A percentile compares a stretch with the other conserved stretches of the same genome.
Conservation (phyloP, 495 filamentous ascomycete genomes). For the Podospora didyma region DNA sequence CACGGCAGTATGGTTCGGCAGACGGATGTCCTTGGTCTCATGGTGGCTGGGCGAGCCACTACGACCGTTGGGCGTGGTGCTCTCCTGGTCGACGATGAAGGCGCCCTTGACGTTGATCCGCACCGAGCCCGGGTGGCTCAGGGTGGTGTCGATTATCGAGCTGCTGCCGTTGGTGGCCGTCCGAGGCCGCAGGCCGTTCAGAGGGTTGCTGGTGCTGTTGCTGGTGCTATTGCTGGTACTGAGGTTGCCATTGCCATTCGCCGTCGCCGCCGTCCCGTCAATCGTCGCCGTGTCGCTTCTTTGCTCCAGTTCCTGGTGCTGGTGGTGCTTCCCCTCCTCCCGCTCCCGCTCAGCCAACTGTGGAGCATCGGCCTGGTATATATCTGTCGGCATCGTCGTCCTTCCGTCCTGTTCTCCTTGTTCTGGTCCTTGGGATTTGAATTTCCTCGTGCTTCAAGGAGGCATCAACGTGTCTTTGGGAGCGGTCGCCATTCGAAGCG, state of each 20-base stretch:
- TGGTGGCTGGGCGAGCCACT: constrained; percentile 52
- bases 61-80: constrained; percentile 46
- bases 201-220: neutral
- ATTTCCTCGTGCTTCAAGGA: constrained; percentile 13
- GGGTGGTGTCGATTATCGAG: constrained; percentile 62
- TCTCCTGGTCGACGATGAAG: constrained; percentile 86
- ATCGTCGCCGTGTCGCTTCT: neutral
- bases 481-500: constrained; percentile 22
- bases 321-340: too few species aligned
- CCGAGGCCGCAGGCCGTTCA: constrained; percentile 19
- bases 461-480: constrained; percentile 17
- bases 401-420: neutral
- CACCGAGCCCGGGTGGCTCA: constrained; percentile 78
- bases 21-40: constrained; percentile 86
- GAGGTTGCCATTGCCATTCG: neutral
- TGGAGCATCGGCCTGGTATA: constrained; percentile 28
- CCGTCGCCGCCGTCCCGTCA: too few species aligned
- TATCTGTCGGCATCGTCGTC: constrained; percentile 24
- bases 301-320: too few species aligned
- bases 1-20: constrained; percentile 87
- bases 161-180: constrained; percentile 40
- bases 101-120: constrained; percentile 94
- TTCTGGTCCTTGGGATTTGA: neutral
- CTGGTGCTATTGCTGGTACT: neutral
- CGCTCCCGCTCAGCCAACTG: neutral